Percentiles rank a stretch among this genome's conserved stretches.
phyloP scores from a whole-genome alignment of 75 land plant species.

The Ceratopteris richardii region DNA sequence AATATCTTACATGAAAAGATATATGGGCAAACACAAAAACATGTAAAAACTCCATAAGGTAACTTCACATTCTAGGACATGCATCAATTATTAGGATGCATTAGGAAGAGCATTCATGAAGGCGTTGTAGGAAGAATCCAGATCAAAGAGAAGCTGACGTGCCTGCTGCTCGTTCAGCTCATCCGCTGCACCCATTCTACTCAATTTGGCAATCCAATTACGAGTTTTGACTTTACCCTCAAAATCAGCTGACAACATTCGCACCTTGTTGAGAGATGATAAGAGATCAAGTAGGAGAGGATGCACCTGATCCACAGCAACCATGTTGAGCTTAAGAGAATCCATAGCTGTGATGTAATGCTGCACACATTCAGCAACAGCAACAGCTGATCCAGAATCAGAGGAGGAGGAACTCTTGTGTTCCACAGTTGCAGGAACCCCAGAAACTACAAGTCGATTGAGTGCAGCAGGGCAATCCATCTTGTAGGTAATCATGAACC shows the following conservation, averaged over 20 bases:
- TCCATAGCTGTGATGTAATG: slow-evolving; percentile 95
- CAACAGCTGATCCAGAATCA: slow-evolving; percentile 25
- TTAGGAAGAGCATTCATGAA: slow-evolving; percentile 90
- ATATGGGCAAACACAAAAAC: no score
- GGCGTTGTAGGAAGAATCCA: slow-evolving; percentile 89
- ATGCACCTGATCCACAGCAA: slow-evolving; percentile 91
- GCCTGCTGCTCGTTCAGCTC: slow-evolving; percentile 89
- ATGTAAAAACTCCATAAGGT: no score
- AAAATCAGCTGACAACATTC: slow-evolving; percentile 58
- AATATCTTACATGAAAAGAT: no score
- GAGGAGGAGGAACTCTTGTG: slow-evolving; percentile 53
- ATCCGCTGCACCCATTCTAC: slow-evolving; percentile 90
- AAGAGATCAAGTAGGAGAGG: slow-evolving; percentile 67
- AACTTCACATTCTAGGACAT: no score
- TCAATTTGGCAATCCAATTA: slow-evolving; percentile 78
- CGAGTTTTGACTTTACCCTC: slow-evolving; percentile 73
- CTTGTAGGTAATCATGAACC: slow-evolving; percentile 79
- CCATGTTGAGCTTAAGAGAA: slow-evolving; percentile 77
- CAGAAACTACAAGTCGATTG: slow-evolving; percentile 72
- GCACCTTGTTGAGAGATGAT: slow-evolving; percentile 39
- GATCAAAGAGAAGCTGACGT: slow-evolving; percentile 83
- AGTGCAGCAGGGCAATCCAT: slow-evolving; percentile 90
- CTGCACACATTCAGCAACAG: slow-evolving; percentile 90
- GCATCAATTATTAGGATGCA: slow-evolving; percentile 33
- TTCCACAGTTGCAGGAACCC: slow-evolving; percentile 94